Evolutionary conservation across 176 grass and related monocot species (phyloP).

Genomic region (Oryza coarctata): DNA sequence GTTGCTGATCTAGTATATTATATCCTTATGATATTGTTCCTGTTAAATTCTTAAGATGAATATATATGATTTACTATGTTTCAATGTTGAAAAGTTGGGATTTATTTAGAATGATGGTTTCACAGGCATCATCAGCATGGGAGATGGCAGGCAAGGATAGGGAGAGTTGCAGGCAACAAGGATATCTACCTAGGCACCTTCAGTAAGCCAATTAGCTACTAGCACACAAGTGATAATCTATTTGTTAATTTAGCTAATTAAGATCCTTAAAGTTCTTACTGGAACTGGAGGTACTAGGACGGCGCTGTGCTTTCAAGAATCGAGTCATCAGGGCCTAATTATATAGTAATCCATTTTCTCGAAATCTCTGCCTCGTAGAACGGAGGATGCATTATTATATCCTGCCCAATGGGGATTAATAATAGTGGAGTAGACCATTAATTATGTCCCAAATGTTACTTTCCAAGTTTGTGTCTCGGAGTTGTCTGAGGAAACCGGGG

Average conservation of each 20-base stretch:
- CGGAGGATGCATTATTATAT: slow-evolving; percentile 47
- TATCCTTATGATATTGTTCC: neutral
- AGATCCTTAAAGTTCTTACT: slow-evolving; percentile 23
- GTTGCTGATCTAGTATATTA: neutral
- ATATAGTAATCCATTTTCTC: slow-evolving; percentile 44
- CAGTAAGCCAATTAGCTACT: slow-evolving; percentile 46
- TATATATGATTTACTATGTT: neutral
- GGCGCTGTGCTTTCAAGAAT: slow-evolving; percentile 33
- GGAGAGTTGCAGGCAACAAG: slow-evolving; percentile 76
- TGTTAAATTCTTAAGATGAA: neutral
- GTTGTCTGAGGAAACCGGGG: slow-evolving; percentile 48
- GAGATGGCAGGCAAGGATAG: slow-evolving; percentile 83
- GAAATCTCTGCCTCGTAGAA: slow-evolving; percentile 53
- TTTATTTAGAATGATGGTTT: neutral
- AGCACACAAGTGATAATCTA: neutral
- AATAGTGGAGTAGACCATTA: slow-evolving; percentile 44
- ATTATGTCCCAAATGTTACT: slow-evolving; percentile 56
- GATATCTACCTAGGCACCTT: slow-evolving; percentile 75
- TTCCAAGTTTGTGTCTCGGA: slow-evolving; percentile 61
- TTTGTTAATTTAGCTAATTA: slow-evolving; percentile 5
- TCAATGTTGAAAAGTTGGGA: neutral
- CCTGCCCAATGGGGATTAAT: slow-evolving; percentile 43
- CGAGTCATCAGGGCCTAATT: slow-evolving; percentile 43
- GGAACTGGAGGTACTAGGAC: neutral
- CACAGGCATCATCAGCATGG: slow-evolving; percentile 73